These are phyloP conservation scores for Neurospora pannonica DNA, from an alignment of 495 filamentous ascomycete species.

Conservation along the genomic window DNA sequence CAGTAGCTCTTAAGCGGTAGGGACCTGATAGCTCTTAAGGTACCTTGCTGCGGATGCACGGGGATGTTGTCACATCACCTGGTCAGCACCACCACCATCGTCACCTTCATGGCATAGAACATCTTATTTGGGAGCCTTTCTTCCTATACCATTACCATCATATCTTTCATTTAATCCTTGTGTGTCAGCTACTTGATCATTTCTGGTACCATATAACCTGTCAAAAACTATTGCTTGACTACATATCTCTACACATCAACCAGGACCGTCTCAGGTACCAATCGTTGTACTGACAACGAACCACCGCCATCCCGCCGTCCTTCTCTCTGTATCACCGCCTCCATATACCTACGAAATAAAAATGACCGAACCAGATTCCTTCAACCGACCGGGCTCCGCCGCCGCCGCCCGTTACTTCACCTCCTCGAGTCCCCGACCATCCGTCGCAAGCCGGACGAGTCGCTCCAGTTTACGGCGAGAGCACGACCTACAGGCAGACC, in stretches of 20 bases:
- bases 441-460: constrained; percentile 17
- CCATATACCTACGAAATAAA: neutral
- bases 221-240: neutral
- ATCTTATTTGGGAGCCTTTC: neutral
- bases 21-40: neutral
- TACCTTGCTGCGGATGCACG: neutral
- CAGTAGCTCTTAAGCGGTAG: neutral
- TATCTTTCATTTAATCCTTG: neutral
- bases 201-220: neutral
- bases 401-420: constrained; percentile 8
- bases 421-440: constrained; percentile 19
- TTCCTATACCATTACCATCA: neutral
- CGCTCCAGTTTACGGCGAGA: constrained; percentile 21
- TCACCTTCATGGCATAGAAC: neutral
- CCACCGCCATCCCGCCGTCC: neutral
- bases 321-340: neutral
- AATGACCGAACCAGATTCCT: constrained; percentile 16
- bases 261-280: neutral
- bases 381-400: constrained; percentile 18
- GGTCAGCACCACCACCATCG: neutral
- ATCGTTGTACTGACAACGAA: neutral
- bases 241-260: neutral
- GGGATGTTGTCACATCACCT: neutral
- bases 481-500: constrained; percentile 12
- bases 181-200: neutral